A percentile compares a stretch with the other conserved stretches of the same genome.
Evolutionary conservation across 345 rosid species (phyloP).

Genomic region (Microcos paniculata): DNA sequence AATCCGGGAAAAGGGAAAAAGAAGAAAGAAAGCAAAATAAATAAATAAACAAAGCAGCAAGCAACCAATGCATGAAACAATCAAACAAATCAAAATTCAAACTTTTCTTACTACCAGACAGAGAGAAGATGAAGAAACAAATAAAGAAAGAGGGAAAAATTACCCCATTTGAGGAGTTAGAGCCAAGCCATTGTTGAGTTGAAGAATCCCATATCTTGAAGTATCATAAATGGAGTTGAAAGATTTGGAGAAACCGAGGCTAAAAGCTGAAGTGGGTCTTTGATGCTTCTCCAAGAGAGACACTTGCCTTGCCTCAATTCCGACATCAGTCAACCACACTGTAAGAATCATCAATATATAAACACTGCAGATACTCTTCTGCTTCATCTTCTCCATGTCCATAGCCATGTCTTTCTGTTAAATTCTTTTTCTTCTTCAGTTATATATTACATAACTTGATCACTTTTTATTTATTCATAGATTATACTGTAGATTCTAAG

Average conservation of each 20-base stretch:
- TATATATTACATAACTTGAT: too few species aligned
- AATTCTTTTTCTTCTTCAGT: not conserved
- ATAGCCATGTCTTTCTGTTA: not conserved
- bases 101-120: not conserved
- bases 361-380: constrained; percentile 14
- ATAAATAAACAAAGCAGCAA: not conserved
- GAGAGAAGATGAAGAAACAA: not conserved
- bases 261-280: constrained; percentile 9
- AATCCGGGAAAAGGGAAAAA: not conserved
- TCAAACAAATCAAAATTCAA: constrained; percentile 4
- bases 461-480: too few species aligned
- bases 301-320: constrained; percentile 44
- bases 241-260: constrained; percentile 40
- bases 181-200: constrained; percentile 85
- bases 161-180: constrained; percentile 97
- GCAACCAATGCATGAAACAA: not conserved
- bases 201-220: constrained; percentile 71
- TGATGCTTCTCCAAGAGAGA: constrained; percentile 42
- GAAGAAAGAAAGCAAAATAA: not conserved
- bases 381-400: constrained; percentile 22
- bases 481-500: too few species aligned
- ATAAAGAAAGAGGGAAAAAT: constrained; percentile 16
- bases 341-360: constrained; percentile 25
- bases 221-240: constrained; percentile 59
- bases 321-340: constrained; percentile 29